Conservation (phyloP, 2,329 filamentous ascomycete genomes). For the Fusarium agapanthi region DNA sequence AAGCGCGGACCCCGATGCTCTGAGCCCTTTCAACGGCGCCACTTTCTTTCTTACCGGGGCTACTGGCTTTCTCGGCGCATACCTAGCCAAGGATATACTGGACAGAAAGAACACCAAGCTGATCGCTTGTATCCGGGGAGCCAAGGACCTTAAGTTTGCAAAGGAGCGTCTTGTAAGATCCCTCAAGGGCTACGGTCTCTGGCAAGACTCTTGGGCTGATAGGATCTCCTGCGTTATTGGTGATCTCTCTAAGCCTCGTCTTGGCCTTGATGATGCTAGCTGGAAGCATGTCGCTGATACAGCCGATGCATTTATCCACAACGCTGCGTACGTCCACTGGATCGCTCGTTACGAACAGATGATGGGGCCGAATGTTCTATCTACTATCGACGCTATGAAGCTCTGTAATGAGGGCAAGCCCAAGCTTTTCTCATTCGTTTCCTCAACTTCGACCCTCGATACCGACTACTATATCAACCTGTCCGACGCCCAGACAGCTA, state of each 20-base stretch:
- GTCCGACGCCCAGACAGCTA: neutral
- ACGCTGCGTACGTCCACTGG: neutral
- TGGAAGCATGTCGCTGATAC: neutral
- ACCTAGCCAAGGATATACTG: constrained; percentile 79
- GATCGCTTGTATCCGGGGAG: constrained; percentile 76
- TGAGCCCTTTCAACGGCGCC: constrained; percentile 1
- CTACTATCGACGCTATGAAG: neutral
- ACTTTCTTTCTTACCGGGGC: constrained; percentile 80
- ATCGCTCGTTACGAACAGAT: neutral
- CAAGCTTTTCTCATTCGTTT: neutral
- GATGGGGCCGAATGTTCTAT: neutral
- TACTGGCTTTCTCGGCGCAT: constrained; percentile 80
- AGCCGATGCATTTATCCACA: neutral
- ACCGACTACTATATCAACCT: neutral
- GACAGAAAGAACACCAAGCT: constrained; percentile 50
- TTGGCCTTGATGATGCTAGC: neutral
- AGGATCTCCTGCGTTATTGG: constrained; percentile 69
- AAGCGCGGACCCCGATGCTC: constrained; percentile 48
- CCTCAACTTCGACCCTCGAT: neutral
- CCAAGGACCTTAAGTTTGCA: constrained; percentile 58
- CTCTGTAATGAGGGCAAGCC: neutral
- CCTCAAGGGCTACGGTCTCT: constrained; percentile 80
- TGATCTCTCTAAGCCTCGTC: constrained; percentile 60
- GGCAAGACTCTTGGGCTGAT: constrained; percentile 72
- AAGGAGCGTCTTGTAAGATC: constrained; percentile 71